Evolutionary conservation across 2,329 filamentous ascomycete genomes (phyloP).

Genomic region (Bretziella fagacearum): DNA sequence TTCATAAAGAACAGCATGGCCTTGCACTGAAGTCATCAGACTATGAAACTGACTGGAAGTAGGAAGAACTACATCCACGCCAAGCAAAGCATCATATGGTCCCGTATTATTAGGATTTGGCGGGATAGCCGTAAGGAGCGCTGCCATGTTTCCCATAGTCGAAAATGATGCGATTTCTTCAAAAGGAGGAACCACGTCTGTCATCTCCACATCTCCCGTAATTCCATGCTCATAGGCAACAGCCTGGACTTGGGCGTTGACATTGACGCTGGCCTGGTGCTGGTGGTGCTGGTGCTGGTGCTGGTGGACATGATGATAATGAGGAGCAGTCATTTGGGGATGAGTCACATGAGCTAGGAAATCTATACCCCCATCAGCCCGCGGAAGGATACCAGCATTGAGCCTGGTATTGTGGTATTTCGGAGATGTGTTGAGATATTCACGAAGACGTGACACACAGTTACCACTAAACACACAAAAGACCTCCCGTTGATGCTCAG

Average conservation of each 20-base stretch:
- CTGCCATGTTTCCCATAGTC: too few relatives aligned
- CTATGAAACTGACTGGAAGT: background rate
- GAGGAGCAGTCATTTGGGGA: background rate
- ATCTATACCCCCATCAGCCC: background rate
- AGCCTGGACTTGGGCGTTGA: too few relatives aligned
- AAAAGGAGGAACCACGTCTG: too few relatives aligned
- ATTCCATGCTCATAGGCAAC: too few relatives aligned
- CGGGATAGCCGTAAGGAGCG: too few relatives aligned
- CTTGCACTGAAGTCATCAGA: background rate
- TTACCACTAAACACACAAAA: conserved; percentile 94
- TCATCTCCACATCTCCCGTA: too few relatives aligned
- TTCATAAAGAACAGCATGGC: conserved; percentile 1
- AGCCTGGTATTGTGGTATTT: conserved; percentile 30
- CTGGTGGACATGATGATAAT: background rate
- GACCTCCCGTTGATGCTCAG: conserved; percentile 80
- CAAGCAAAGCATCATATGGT: conserved; percentile 4
- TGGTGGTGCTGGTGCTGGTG: background rate
- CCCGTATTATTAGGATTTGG: background rate
- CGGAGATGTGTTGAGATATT: conserved; percentile 49
- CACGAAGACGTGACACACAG: conserved; percentile 61
- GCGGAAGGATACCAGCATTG: conserved; percentile 1
- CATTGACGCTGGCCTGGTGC: background rate
- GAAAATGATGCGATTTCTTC: too few relatives aligned
- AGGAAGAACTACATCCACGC: background rate
- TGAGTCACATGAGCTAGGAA: background rate